Evolutionary conservation across 352 stramenopile species (phyloP).

Genomic region (Phytophthora sansomeana): DNA sequence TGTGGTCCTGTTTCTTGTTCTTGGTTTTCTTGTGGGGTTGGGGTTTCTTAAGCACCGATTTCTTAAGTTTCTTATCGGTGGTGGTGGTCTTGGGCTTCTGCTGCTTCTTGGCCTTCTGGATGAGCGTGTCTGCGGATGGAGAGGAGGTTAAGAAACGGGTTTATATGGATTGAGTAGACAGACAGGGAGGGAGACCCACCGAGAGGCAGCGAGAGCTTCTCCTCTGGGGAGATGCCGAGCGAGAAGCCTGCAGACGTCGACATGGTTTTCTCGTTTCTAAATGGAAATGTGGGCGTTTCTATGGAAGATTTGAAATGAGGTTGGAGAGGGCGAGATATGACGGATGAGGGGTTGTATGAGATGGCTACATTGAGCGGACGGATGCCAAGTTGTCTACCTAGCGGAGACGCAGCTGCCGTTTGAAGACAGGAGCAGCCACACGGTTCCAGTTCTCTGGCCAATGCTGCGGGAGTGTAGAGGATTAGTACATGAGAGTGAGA

Average conservation of each 20-base stretch:
- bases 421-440: conserved; percentile 69
- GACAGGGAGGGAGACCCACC: conserved; percentile 29
- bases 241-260: conserved; percentile 41
- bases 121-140: conserved; percentile 49
- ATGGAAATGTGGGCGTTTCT: too few relatives aligned
- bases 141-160: neutral
- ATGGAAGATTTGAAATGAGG: conserved; percentile 9
- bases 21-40: conserved; percentile 9
- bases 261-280: too few relatives aligned
- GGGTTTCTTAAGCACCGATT: conserved; percentile 20
- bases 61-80: conserved; percentile 22
- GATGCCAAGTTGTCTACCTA: conserved; percentile 14
- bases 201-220: conserved; percentile 64
- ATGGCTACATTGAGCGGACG: conserved; percentile 5
- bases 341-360: neutral
- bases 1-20: conserved; percentile 47
- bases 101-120: conserved; percentile 52
- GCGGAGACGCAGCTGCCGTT: conserved; percentile 50
- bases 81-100: conserved; percentile 26
- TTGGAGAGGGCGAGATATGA: neutral
- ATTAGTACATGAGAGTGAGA: conserved; percentile 2
- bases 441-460: conserved; percentile 84
- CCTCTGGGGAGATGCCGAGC: conserved; percentile 60
- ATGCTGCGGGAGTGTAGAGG: conserved; percentile 46
- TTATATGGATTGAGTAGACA: neutral